Conservation (phyloP, 2,329 filamentous ascomycete species). For the Phoma sp. region DNA sequence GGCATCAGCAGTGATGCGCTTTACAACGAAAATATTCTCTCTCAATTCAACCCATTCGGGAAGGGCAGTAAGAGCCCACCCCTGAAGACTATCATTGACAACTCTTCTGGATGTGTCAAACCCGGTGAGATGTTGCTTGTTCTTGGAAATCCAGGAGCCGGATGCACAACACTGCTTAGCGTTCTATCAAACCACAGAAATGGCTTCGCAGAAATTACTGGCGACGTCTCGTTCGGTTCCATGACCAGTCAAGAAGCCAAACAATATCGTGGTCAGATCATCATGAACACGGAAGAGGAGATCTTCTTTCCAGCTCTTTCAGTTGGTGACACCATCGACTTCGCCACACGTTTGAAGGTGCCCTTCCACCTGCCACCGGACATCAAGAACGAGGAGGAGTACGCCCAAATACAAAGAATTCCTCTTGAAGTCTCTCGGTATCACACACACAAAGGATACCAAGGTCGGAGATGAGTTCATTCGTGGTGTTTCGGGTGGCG, state of each 20-base stretch:
- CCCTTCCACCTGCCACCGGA: conserved; percentile 62
- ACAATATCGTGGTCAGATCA: conserved; percentile 79
- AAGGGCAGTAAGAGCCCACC: conserved; percentile 57
- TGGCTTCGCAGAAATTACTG: conserved; percentile 79
- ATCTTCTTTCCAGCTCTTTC: conserved; percentile 61
- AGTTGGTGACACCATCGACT: conserved; percentile 61
- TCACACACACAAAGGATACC: conserved; percentile 66
- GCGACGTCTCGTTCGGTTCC: conserved; percentile 57
- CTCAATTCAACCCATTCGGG: conserved; percentile 55
- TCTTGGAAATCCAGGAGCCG: conserved; percentile 66
- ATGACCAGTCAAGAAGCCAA: conserved; percentile 75
- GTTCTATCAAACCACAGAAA: conserved; percentile 66
- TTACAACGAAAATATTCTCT: conserved; percentile 29
- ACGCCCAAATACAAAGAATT: conserved; percentile 60
- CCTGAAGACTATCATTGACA: conserved; percentile 67
- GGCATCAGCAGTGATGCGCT: conserved; percentile 18
- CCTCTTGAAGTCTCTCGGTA: conserved; percentile 54
- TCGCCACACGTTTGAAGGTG: conserved; percentile 65
- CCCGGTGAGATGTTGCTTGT: conserved; percentile 78
- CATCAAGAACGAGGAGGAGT: conserved; percentile 55
- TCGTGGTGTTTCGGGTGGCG: conserved; percentile 72
- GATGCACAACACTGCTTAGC: conserved; percentile 70
- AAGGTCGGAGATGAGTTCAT: conserved; percentile 73
- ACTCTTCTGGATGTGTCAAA: conserved; percentile 70
- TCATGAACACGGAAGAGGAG: conserved; percentile 63